Evolutionary conservation across 2,329 filamentous ascomycete genomes (phyloP), one percentile per base, ranked within the genome.

Genomic region (Apiospora hydei): DNA sequence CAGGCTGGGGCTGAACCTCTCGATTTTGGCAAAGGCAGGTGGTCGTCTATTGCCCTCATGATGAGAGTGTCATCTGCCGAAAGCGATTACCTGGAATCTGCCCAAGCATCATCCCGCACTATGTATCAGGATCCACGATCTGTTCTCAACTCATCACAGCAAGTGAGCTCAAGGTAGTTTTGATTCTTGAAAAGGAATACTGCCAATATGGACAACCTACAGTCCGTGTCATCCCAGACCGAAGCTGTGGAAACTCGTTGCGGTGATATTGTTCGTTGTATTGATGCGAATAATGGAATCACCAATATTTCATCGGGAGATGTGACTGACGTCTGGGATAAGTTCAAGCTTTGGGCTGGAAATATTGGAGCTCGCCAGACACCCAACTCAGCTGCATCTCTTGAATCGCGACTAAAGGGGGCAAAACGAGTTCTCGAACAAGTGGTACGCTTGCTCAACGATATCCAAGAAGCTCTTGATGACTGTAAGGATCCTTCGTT

Each of bases 331-430:
- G 38, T 69, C 7, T 30, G 44, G 26, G 74, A 75, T 21, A 71
- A 71, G 41, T 75, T 75, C 43, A 61, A 67, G 21, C 68, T 75
- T 21, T 75, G 74, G 73, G 71, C 71, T 10, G 73, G 73, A 7
- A 72, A 71, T 16, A 30, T 74, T 11, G 74, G 74, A 2, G 73
- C 70, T 0, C 44, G 73, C 30, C 69, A 66, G 4, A 30, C 30
- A 10, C 69, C 73, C 0, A 6, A 21, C 7, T 53, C 68, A 3
- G 69, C 38, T 47, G 1, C 73, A 1, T 75, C 74, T 16, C 70
- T 75, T 6, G 73, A 75, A 21, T 61, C 69, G 14, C 70, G 74
- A 1, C 70, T 75, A 0, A 11, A 46, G 4, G 44, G 44, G 2
- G 70, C 72, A 0, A 26, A 14, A 1, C 72, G 74, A 1, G 11